Percentiles rank a stretch among this genome's conserved stretches.
phyloP scores from a whole-genome alignment of 345 rosid genomes.

The Gynandropsis gynandra region DNA sequence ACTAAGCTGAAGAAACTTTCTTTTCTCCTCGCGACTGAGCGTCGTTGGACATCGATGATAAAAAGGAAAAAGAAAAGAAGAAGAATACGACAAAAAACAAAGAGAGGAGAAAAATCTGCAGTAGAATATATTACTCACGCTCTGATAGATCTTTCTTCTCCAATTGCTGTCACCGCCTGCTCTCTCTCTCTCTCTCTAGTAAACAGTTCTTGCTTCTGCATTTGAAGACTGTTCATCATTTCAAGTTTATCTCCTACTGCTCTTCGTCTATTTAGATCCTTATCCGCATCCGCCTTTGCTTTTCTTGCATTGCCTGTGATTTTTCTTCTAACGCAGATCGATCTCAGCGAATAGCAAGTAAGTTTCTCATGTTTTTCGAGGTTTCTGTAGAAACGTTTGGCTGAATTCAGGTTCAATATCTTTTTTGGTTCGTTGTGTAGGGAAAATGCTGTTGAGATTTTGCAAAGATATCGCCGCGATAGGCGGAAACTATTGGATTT shows the following conservation, averaged over 20 bases:
- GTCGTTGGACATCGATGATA: too few species aligned
- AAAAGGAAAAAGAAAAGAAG: too few species aligned
- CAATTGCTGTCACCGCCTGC: not conserved
- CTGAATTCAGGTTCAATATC: slow-evolving; percentile 4
- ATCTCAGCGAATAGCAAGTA: slow-evolving; percentile 16
- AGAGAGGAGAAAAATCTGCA: too few species aligned
- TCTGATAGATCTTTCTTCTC: slow-evolving; percentile 19
- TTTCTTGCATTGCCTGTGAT: slow-evolving; percentile 3
- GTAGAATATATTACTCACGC: too few species aligned
- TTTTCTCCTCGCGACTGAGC: too few species aligned
- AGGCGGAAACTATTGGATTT: slow-evolving; percentile 74
- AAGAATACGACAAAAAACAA: too few species aligned
- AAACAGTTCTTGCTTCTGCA: slow-evolving; percentile 9
- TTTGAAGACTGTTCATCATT: slow-evolving; percentile 9
- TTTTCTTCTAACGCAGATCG: slow-evolving; percentile 9
- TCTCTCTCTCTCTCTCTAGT: slow-evolving; percentile 7
- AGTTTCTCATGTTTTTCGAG: not conserved
- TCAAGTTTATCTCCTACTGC: not conserved
- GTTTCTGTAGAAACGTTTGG: slow-evolving; percentile 16
- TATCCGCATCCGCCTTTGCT: not conserved
- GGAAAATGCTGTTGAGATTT: slow-evolving; percentile 63
- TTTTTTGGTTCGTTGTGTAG: slow-evolving; percentile 27
- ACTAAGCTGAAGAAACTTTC: too few species aligned
- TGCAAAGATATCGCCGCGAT: slow-evolving; percentile 88
- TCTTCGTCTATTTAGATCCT: not conserved